A percentile compares a stretch with the other conserved stretches of the same genome.
Evolutionary conservation across 192 early-diverging fungal genomes (phyloP).

Genomic region (Physocladia obscura): DNA sequence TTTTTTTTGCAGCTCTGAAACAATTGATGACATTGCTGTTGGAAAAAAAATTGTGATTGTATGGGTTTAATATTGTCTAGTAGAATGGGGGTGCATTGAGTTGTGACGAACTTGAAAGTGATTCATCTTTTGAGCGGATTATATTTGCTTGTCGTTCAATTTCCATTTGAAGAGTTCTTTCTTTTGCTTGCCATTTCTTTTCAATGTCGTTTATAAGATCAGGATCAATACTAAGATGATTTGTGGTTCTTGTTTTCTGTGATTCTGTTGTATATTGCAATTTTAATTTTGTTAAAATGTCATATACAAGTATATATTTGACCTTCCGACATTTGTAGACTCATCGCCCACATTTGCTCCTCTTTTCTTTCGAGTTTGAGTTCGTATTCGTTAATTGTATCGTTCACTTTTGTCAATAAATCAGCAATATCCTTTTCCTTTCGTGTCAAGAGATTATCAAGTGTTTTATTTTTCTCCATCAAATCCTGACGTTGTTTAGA

Average conservation of each 20-base stretch:
- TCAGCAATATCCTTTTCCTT: slow-evolving; percentile 58
- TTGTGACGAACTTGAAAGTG: too few relatives aligned
- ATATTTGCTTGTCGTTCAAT: slow-evolving; percentile 38
- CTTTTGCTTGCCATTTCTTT: slow-evolving; percentile 57
- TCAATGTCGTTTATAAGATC: slow-evolving; percentile 57
- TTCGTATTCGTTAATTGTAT: slow-evolving; percentile 59
- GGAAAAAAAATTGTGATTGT: too few relatives aligned
- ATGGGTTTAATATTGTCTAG: too few relatives aligned
- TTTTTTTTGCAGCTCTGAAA: slow-evolving; percentile 47
- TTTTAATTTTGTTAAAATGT: background rate
- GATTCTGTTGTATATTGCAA: slow-evolving; percentile 31
- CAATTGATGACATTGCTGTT: slow-evolving; percentile 28
- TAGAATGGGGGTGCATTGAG: too few relatives aligned
- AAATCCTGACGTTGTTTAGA: slow-evolving; percentile 52
- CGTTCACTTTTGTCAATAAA: slow-evolving; percentile 57
- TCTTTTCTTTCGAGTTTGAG: slow-evolving; percentile 55
- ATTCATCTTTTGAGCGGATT: slow-evolving; percentile 33
- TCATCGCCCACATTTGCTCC: slow-evolving; percentile 64
- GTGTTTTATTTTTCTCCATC: slow-evolving; percentile 43
- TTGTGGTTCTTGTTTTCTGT: slow-evolving; percentile 28
- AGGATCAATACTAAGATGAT: slow-evolving; percentile 45
- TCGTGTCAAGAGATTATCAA: slow-evolving; percentile 42
- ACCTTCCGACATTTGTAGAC: slow-evolving; percentile 53
- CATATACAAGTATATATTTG: background rate
- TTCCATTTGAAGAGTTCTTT: slow-evolving; percentile 42